Conservation (phyloP, 352 stramenopile species). For the Phytophthora uliginosa region DNA sequence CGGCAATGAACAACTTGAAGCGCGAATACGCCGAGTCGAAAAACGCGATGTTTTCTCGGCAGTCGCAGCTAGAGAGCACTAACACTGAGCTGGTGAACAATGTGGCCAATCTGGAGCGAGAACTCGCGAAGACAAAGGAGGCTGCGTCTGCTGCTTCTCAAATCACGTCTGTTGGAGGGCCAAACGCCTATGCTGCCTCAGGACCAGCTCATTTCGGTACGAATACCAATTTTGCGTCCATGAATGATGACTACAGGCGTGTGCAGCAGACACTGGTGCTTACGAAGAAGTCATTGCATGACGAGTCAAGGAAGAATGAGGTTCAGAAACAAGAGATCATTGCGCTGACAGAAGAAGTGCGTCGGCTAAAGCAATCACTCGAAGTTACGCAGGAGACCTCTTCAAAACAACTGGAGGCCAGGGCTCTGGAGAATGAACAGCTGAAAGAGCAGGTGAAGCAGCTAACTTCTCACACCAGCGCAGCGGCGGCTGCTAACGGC, state of each 20-base stretch:
- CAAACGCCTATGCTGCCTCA: slow-evolving; percentile 1
- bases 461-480: slow-evolving; percentile 31
- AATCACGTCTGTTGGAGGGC: slow-evolving; percentile 1
- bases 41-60: slow-evolving; percentile 73
- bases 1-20: slow-evolving; percentile 67
- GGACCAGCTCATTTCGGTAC: slow-evolving; percentile 15
- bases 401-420: slow-evolving; percentile 47
- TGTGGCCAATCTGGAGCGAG: slow-evolving; percentile 71
- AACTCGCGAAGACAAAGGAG: slow-evolving; percentile 62
- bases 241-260: slow-evolving; percentile 68
- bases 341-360: slow-evolving; percentile 63
- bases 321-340: slow-evolving; percentile 76
- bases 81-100: slow-evolving; percentile 79
- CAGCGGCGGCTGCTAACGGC: slow-evolving; percentile 35
- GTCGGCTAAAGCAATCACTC: slow-evolving; percentile 55
- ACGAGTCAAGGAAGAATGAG: slow-evolving; percentile 73
- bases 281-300: slow-evolving; percentile 83
- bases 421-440: slow-evolving; percentile 50
- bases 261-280: slow-evolving; percentile 73
- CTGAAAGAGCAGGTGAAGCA: slow-evolving; percentile 63
- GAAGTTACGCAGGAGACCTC: slow-evolving; percentile 45
- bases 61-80: slow-evolving; percentile 79
- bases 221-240: slow-evolving; percentile 34
- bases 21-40: slow-evolving; percentile 74
- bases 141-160: slow-evolving; percentile 12